Percentiles rank a stretch among this genome's conserved stretches.
phyloP scores from a whole-genome alignment of 2,329 filamentous ascomycete genomes.

The Cordyceps cateniannulata region DNA sequence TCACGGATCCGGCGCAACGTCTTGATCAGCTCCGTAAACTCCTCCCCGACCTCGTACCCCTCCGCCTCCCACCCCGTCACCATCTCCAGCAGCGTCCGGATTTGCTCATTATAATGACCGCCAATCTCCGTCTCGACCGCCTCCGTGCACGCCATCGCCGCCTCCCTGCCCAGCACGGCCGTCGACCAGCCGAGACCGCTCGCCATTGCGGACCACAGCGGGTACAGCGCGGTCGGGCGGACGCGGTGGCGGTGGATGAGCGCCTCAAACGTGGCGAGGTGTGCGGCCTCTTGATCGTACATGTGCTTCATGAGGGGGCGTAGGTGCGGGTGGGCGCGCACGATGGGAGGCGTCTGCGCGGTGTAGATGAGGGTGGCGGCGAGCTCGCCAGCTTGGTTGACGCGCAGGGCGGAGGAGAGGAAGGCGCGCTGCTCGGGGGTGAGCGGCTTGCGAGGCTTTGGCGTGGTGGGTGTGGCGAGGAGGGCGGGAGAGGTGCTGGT shows the following conservation, averaged over 20 bases:
- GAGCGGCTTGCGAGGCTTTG: conserved; percentile 49
- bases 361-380: conserved; percentile 92
- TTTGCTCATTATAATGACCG: conserved; percentile 89
- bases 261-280: conserved; percentile 78
- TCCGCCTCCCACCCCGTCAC: conserved; percentile 65
- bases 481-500: not conserved
- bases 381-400: conserved; percentile 97
- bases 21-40: conserved; percentile 64
- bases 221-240: conserved; percentile 87
- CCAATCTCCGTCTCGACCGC: conserved; percentile 98
- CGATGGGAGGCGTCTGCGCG: conserved; percentile 76
- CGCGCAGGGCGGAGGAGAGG: conserved; percentile 77
- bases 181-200: conserved; percentile 84
- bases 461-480: not conserved
- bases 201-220: conserved; percentile 77
- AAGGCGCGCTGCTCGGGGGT: conserved; percentile 66
- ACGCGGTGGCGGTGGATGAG: conserved; percentile 82
- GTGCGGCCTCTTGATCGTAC: conserved; percentile 91
- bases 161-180: conserved; percentile 80
- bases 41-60: conserved; percentile 74
- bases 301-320: conserved; percentile 92
- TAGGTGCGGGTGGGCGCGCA: conserved; percentile 76
- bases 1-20: conserved; percentile 81
- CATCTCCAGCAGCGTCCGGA: conserved; percentile 76
- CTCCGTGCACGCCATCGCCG: conserved; percentile 97